Percentiles rank a stretch among this genome's conserved stretches.
Conservation (phyloP, 768 basidiomycete genomes). For the Fomitopsis pulvina region DNA sequence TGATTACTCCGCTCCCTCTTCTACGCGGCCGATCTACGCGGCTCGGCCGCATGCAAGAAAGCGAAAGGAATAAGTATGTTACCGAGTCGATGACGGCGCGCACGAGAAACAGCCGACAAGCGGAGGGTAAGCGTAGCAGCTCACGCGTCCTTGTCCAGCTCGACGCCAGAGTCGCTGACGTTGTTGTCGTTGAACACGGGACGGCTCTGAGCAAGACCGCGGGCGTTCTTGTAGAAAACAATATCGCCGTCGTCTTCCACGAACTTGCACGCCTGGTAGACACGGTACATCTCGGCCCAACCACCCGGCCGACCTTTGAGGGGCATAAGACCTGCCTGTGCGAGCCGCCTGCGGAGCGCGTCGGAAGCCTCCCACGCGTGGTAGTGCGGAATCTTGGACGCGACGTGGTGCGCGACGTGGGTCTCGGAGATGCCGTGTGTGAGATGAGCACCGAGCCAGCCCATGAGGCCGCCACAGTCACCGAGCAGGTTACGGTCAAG, state of each 20-base stretch:
- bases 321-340: slow-evolving; percentile 44
- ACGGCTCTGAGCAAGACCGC: slow-evolving; percentile 66
- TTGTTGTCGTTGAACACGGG: slow-evolving; percentile 56
- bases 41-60: neutral
- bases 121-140: neutral
- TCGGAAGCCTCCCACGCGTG: slow-evolving; percentile 90
- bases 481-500: slow-evolving; percentile 80
- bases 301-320: slow-evolving; percentile 71
- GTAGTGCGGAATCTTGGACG: slow-evolving; percentile 95
- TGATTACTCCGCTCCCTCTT: neutral
- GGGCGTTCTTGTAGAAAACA: slow-evolving; percentile 85
- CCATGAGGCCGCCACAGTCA: slow-evolving; percentile 73
- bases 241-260: slow-evolving; percentile 93
- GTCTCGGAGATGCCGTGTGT: slow-evolving; percentile 95
- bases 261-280: slow-evolving; percentile 82
- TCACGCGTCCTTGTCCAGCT: slow-evolving; percentile 29
- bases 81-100: neutral
- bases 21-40: neutral
- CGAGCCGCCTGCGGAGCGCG: slow-evolving; percentile 73
- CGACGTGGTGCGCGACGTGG: slow-evolving; percentile 87
- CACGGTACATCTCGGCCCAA: slow-evolving; percentile 75
- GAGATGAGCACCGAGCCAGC: slow-evolving; percentile 76
- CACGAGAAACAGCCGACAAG: neutral
- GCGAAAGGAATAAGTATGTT: neutral
- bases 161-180: slow-evolving; percentile 63